Base-by-base conservation (phyloP, 495 filamentous ascomycete genomes). In the Annulohypoxylon moriforme region DNA sequence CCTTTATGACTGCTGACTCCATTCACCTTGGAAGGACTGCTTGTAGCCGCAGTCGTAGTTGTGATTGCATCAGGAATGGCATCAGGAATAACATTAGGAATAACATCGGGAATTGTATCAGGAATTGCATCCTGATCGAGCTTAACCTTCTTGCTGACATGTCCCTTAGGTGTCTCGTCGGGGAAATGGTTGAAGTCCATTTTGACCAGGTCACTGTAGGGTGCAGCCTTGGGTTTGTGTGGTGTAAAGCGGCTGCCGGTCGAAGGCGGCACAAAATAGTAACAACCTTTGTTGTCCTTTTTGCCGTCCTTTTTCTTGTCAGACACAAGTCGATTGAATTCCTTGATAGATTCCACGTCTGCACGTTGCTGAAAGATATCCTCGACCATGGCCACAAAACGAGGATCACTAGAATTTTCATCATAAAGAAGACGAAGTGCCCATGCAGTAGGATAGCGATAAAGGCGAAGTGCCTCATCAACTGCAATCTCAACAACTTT, bases 381-480 rank as follows among this genome's bases (percentile, higher is more conserved):
- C 75, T 83, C 80, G 36, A 86, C 72, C 77, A 86, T 81, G 68
- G 59, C 76, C 57, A 84, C 74, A 72, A 86, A 84, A 9, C 77
- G 73, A 5, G 73, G 71, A 44, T 85, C 76, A 31, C 61, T 47
- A 47, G 75, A 77, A 31, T 84, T 76, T 64, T 88, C 86, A 56
- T 86, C 82, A 70, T 85, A 86, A 59, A 87, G 76, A 18, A 83
- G 82, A 49, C 85, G 82, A 62, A 88, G 78, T 44, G 85, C 86
- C 76, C 80, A 88, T 6, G 86, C 85, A 16, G 86, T 88, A 53
- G 86, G 86, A 65, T 84, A 86, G 46, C 85, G 81, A 47, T 75
- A 80, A 67, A 81, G 77, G 44, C 71, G 64, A 29, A 88, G 72
- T 16, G 86, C 85, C 61, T 85, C 81, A 31, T 86, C 81, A 1